Percentiles rank a stretch among this genome's conserved stretches.
Evolutionary conservation across 495 filamentous ascomycete genomes (phyloP).

Genomic region (Pseudotulostoma volvatum): DNA sequence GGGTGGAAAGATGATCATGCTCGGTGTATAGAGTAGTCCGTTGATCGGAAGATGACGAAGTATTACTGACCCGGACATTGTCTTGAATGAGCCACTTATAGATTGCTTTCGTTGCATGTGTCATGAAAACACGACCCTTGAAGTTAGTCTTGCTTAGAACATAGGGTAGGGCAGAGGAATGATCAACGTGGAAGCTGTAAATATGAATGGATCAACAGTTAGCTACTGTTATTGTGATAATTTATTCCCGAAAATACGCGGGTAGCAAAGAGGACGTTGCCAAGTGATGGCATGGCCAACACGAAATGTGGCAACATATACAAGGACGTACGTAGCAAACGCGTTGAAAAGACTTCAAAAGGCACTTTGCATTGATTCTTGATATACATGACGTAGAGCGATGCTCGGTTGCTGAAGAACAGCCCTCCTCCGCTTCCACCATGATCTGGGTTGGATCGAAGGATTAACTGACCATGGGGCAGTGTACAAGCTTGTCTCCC

Average conservation of each 20-base stretch:
- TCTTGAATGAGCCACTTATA: conserved; percentile 99
- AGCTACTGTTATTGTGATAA: conserved; percentile 7
- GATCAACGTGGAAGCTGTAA: conserved; percentile 86
- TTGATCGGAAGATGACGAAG: conserved; percentile 54
- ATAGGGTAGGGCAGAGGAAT: conserved; percentile 90
- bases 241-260: neutral
- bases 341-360: no score
- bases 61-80: conserved; percentile 74
- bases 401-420: neutral
- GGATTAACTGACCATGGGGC: no score
- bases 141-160: conserved; percentile 97
- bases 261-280: neutral
- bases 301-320: conserved; percentile 1
- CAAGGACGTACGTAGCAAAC: neutral
- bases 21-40: conserved; percentile 78
- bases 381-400: conserved; percentile 4
- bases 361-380: conserved; percentile 8
- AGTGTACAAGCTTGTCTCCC: no score
- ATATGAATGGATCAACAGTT: conserved; percentile 8
- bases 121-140: conserved; percentile 94
- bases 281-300: no score
- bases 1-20: conserved; percentile 81
- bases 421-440: no score
- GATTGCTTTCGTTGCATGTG: conserved; percentile 95
- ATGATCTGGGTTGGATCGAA: no score